Evolutionary conservation across 495 filamentous ascomycete species (phyloP).

Genomic region (Aspergillus bertholletiae): DNA sequence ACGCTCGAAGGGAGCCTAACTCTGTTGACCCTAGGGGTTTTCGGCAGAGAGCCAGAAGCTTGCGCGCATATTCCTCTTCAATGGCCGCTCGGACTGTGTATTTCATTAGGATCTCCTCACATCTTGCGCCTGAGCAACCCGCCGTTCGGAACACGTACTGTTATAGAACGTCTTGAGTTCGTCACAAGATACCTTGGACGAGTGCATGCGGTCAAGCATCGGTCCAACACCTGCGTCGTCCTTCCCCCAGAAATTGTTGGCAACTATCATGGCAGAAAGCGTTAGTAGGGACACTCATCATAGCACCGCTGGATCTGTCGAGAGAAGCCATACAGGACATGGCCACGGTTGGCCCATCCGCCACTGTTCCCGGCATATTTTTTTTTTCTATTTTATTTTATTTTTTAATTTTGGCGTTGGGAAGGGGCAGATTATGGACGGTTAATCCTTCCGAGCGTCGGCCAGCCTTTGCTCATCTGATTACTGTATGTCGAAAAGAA

Average conservation of each 20-base stretch:
- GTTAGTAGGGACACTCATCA: conserved; percentile 17
- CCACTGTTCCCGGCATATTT: conserved; percentile 59
- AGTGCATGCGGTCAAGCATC: conserved; percentile 93
- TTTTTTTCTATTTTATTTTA: too few species aligned
- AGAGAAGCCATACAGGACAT: conserved; percentile 54
- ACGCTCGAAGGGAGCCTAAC: conserved; percentile 73
- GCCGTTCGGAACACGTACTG: conserved; percentile 41
- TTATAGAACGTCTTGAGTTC: conserved; percentile 91
- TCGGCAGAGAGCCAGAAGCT: conserved; percentile 77
- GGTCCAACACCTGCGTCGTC: conserved; percentile 94
- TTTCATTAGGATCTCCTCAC: conserved; percentile 4
- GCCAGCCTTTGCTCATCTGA: conserved; percentile 42
- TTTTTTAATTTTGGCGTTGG: too few species aligned
- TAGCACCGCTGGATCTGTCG: background rate
- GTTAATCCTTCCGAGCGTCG: conserved; percentile 29
- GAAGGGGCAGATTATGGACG: conserved; percentile 23
- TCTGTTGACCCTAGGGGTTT: conserved; percentile 91
- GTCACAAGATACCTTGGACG: conserved; percentile 91
- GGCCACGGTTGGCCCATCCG: conserved; percentile 61
- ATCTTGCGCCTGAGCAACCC: background rate
- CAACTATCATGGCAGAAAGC: conserved; percentile 56
- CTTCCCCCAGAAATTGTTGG: conserved; percentile 99
- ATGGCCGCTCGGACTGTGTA: conserved; percentile 77
- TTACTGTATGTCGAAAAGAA: conserved; percentile 16
- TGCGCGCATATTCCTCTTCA: conserved; percentile 97